Base-by-base conservation (phyloP, 1,139 yeast genomes). In the Pneumocystis wakefieldiae region DNA sequence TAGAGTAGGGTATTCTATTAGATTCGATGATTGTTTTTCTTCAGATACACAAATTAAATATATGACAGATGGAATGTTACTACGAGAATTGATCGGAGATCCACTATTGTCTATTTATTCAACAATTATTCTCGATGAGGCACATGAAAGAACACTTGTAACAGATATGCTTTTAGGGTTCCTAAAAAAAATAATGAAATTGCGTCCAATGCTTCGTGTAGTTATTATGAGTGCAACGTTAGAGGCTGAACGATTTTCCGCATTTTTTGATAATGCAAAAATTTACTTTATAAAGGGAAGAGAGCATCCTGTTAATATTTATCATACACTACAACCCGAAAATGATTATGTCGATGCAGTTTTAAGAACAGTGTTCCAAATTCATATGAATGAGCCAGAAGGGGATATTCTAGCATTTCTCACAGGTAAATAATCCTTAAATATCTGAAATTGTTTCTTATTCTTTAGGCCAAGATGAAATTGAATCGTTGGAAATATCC, bases 61-160 rank as follows among this genome's bases (percentile, higher is more conserved):
- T 71, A 76, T 92, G 62, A 92, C 98, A 0, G 99, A 92, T 76
- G 98, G 98, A 83, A 92, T 92, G 98, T 80, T 92, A 42, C 75
- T 94, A 65, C 80, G 98, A 71, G 98, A 92, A 72, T 75, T 91
- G 68, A 87, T 92, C 92, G 74, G 87, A 66, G 91, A 89, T 70
- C 81, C 82, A 0, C 74, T 76, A 3, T 75, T 94, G 62, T 74
- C 79, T 7, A 81, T 81, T 67, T 92, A 92, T 72, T 78, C 86
- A 36, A 84, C 89, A 0, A 80, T 92, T n/a, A 80, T 94, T 60
- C 83, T 92, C 60, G 98, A 92, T 77, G 98, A 92, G 76, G 98
- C 97, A 1, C 99, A 92, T 77, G 98, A 92, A 77, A 80, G 99
- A 72, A 92, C 97, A 0, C 85, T 92, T 2, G 76, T 91, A 63